Evolutionary conservation across 768 basidiomycete genomes (phyloP), one percentile per base, ranked within the genome.

Genomic region (Roridomyces roridus): DNA sequence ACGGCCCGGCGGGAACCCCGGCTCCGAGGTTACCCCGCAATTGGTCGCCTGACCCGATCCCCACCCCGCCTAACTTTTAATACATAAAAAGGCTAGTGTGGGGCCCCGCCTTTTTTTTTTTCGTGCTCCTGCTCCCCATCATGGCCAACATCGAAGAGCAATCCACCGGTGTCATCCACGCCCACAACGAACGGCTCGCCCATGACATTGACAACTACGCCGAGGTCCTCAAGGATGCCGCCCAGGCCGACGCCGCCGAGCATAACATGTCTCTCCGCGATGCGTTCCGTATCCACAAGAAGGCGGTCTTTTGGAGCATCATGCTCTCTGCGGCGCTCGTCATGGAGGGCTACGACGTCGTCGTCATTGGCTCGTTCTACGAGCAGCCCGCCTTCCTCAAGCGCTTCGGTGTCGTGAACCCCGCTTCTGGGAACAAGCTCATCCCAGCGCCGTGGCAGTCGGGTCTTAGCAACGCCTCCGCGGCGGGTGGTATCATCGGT

Each of bases 81-180:
- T n/a, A n/a, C n/a, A n/a, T 34, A 11, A 34, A 34, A 34, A 34
- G 31, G 31, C n/a, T n/a, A n/a, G 31, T 34, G 31, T 34, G 31
- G 31, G 31, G 31, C 31, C 11, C 31, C 4, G 7, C 31, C 15
- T 4, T n/a, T n/a, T n/a, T n/a, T n/a, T n/a, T n/a, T n/a, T n/a
- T n/a, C n/a, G n/a, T 10, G 31, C 31, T 34, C 2, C 15, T 34
- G 31, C 7, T 10, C 15, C 31, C 31, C 31, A 34, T 15, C 10
- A 34, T 34, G 31, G 31, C 31, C 73, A 71, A 5, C 78, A 9
- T 34, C 23, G 59, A 60, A 52, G 54, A 60, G 40, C 44, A 44
- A 36, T 24, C 60, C 18, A 21, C 78, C n/a, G 74, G 73, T 20
- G 70, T 75, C 69, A 81, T 85, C 41, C 80, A 81, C 64, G 29